Percentiles rank a stretch among this genome's conserved stretches.
Conservation (phyloP, 176 grass and related monocot genomes). For the Calamus simplicifolius region DNA sequence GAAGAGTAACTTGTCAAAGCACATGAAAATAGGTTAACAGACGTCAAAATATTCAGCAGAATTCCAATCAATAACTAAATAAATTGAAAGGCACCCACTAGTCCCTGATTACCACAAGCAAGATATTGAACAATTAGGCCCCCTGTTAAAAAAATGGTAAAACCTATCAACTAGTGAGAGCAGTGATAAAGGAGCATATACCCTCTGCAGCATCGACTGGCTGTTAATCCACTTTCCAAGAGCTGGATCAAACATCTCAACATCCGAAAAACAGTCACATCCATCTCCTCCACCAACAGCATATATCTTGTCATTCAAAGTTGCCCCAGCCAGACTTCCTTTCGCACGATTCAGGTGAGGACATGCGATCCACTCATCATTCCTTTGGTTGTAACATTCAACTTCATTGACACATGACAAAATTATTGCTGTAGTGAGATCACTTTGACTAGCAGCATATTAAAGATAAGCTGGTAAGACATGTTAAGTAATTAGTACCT, state of each 20-base stretch:
- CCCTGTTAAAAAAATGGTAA: not conserved
- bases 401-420: constrained; percentile 36
- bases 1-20: no score
- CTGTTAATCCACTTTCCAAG: constrained; percentile 57
- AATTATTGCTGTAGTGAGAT: not conserved
- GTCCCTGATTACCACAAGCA: no score
- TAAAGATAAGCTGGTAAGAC: constrained; percentile 15
- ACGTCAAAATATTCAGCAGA: no score
- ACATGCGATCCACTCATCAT: constrained; percentile 47
- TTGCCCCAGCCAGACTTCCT: constrained; percentile 67
- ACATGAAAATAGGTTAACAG: no score
- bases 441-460: constrained; percentile 4
- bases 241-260: constrained; percentile 86
- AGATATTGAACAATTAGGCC: no score
- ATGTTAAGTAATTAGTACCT: constrained; percentile 29
- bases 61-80: no score
- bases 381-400: constrained; percentile 47
- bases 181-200: constrained; percentile 26
- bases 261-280: constrained; percentile 41
- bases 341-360: constrained; percentile 51
- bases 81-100: no score
- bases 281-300: constrained; percentile 82
- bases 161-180: not conserved
- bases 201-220: constrained; percentile 43
- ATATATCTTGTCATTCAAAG: constrained; percentile 64